Evolutionary conservation across 23 red algal species (phyloP).

Genomic region (Gracilaria domingensis): DNA sequence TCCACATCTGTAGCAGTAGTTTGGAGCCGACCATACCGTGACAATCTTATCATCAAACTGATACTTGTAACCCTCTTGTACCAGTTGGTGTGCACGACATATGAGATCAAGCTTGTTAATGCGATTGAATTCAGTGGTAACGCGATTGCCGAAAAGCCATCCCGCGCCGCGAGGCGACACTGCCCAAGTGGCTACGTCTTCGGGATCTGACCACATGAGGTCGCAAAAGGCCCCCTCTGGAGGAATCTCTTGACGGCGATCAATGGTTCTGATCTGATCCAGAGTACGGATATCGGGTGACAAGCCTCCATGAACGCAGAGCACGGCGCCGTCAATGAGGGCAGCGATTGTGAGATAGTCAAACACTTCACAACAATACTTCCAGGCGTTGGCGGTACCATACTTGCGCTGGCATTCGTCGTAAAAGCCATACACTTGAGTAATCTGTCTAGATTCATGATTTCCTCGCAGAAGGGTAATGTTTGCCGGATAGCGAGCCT

Average conservation of each 20-base stretch:
- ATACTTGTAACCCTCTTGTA: conserved; percentile 99
- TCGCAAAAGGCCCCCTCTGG: conserved; percentile 99
- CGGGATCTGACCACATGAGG: conserved; percentile 99
- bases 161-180: conserved; percentile 97
- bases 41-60: conserved; percentile 96
- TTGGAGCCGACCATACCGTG: conserved; percentile 99
- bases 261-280: conserved; percentile 97
- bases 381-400: conserved; percentile 99
- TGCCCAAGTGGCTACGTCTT: conserved; percentile 98
- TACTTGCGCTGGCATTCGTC: conserved; percentile 99
- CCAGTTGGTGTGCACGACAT: conserved; percentile 98
- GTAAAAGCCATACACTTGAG: conserved; percentile 99
- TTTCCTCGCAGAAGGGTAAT: conserved; percentile 98
- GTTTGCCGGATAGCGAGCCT: conserved; percentile 95
- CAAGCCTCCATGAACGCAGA: conserved; percentile 98
- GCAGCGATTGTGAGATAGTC: conserved; percentile 99
- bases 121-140: conserved; percentile 95
- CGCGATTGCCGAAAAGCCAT: conserved; percentile 97
- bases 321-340: conserved; percentile 89
- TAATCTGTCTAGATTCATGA: conserved; percentile 99
- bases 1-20: conserved; percentile 99
- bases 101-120: conserved; percentile 99
- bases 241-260: conserved; percentile 98
- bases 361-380: conserved; percentile 99
- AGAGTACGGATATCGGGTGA: conserved; percentile 98